Base-by-base conservation (phyloP, 768 basidiomycete species). In the Phaeotremella skinneri region DNA sequence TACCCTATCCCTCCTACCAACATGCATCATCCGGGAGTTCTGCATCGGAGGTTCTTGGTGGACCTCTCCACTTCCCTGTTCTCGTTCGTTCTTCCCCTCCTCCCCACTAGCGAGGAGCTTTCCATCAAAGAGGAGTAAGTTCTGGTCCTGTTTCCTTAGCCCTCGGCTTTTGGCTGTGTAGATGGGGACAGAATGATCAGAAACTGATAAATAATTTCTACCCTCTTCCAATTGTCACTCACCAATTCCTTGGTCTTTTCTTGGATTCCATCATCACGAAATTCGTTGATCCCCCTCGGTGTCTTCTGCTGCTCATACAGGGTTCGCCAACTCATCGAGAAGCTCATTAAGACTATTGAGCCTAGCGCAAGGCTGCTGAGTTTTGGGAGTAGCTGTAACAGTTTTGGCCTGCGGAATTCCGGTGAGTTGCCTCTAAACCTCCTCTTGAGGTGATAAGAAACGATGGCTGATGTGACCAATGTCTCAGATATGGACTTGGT, bases 341-440 rank as follows among this genome's bases (percentile, higher is more conserved):
- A 90, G 68, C 85, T 99, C 78, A 94, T 94, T 75, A 85, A 90
- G 74, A 92, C 90, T 45, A 90, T 99, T 79, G 90, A 93, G 76
- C 93, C 92, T 43, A 84, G 90, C 68, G 89, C 89, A 64, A 85
- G 90, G 53, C 80, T 99, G 67, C 79, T 94, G 67, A 91, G 91
- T 56, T 99, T 99, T 76, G 94, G 94, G 31, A 92, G 90, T 74
- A 96, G 91, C 34, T 93, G 92, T 11, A 98, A 97, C 72, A 92
- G 93, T 58, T 94, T 98, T 81, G 92, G 90, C 75, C 84, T 98
- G 69, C 84, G 91, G 67, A 96, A 97, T 80, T 94, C 91, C 62
- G 93, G 93, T 89, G 52, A 56, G 81, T 66, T 23, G 31, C 41
- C 23, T 26, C 50, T 25, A 4, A 16, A 14, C 43, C n/a, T 41